Evolutionary conservation across 139 green algal species (phyloP).

Genomic region (Edaphochlamys debaryana): DNA sequence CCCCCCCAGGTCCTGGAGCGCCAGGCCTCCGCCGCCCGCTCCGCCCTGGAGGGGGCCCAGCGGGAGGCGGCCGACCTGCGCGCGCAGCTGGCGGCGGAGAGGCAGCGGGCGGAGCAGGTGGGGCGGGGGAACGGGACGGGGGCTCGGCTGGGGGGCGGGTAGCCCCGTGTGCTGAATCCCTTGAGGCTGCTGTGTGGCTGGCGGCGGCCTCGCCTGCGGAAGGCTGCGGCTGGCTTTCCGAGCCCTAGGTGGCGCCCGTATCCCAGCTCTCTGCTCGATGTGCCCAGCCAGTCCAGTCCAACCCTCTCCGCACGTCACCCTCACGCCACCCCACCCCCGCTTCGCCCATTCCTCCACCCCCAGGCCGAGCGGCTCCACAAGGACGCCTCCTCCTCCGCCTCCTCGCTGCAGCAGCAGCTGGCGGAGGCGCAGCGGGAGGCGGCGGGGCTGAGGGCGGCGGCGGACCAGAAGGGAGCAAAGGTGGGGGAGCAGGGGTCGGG

Average conservation of each 20-base stretch:
- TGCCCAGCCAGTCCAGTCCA: too few species aligned
- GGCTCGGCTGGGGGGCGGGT: too few species aligned
- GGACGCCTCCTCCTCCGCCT: background rate
- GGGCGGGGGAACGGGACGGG: too few species aligned
- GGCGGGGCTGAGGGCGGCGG: background rate
- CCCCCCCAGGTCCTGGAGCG: constrained; percentile 9
- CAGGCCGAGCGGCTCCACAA: background rate
- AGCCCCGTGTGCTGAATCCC: too few species aligned
- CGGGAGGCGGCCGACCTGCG: constrained; percentile 24
- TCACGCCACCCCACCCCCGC: too few species aligned
- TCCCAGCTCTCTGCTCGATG: too few species aligned
- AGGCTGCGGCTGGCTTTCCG: too few species aligned
- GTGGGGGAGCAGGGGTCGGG: too few species aligned
- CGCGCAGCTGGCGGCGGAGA: constrained; percentile 6
- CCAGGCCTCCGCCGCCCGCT: constrained; percentile 1
- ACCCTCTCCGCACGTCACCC: too few species aligned
- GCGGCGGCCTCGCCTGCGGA: too few species aligned
- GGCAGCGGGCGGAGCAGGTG: constrained; percentile 32
- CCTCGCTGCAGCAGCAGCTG: constrained; percentile 24
- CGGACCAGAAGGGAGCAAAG: background rate
- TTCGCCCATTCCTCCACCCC: background rate
- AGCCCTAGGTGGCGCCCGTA: too few species aligned
- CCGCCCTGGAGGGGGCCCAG: constrained; percentile 26
- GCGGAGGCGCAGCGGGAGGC: constrained; percentile 1
- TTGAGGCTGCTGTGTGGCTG: too few species aligned